Evolutionary conservation across 2,329 filamentous ascomycete genomes (phyloP).

Genomic region (Pseudogymnoascus sp.): DNA sequence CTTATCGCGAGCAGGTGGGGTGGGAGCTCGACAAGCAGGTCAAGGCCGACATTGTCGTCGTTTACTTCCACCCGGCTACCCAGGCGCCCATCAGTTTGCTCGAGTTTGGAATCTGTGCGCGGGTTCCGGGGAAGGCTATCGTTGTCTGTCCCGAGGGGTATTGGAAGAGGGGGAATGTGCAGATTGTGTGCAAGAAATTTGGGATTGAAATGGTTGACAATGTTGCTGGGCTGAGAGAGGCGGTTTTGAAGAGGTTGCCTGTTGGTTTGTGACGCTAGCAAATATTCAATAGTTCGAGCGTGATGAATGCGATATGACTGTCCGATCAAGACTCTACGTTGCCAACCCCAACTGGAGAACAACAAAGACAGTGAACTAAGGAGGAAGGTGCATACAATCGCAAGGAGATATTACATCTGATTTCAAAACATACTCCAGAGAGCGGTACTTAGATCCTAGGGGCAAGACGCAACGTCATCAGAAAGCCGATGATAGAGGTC

Average conservation of each 20-base stretch:
- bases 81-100: constrained; percentile 49
- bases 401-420: background rate
- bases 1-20: constrained; percentile 44
- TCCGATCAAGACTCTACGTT: background rate
- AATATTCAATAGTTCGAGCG: background rate
- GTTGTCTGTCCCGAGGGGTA: constrained; percentile 46
- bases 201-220: constrained; percentile 37
- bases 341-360: background rate
- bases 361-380: background rate
- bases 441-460: background rate
- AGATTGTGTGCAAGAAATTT: constrained; percentile 44
- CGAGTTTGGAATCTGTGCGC: constrained; percentile 49
- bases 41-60: constrained; percentile 42
- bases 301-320: background rate
- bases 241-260: constrained; percentile 29
- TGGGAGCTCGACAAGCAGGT: constrained; percentile 55
- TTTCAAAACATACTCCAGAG: background rate
- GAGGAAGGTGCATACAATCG: background rate
- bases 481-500: background rate
- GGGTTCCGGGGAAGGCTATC: constrained; percentile 34
- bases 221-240: constrained; percentile 34
- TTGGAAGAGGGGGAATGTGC: constrained; percentile 52
- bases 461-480: background rate
- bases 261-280: background rate
- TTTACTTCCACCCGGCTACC: constrained; percentile 47